These are phyloP conservation scores for Leucocoprinus gongylophorus DNA, from an alignment of 1,284 basidiomycete genomes.

Conservation along the genomic window DNA sequence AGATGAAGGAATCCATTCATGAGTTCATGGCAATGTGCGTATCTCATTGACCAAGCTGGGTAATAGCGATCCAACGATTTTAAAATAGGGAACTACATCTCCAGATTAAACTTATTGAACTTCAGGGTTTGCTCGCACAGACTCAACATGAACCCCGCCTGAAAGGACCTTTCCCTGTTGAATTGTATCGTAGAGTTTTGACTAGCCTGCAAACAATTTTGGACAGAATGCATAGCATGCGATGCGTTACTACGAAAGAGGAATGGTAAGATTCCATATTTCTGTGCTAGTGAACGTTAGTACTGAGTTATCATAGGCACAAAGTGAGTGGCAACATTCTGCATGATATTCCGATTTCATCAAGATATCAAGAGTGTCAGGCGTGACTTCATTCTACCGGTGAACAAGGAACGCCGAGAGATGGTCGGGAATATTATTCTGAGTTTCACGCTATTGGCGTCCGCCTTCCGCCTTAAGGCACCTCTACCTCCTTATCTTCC, in stretches of 20 bases:
- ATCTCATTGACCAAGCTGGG: constrained; percentile 3
- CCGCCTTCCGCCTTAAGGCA: constrained; percentile 82
- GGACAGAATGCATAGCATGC: constrained; percentile 89
- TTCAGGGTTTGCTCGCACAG: constrained; percentile 78
- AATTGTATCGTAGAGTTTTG: constrained; percentile 79
- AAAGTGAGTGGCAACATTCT: constrained; percentile 40
- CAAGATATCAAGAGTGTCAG: constrained; percentile 56
- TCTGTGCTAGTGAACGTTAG: not conserved
- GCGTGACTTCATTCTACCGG: constrained; percentile 82
- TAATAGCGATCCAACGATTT: not conserved
- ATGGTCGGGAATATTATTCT: constrained; percentile 94
- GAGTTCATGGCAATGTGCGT: constrained; percentile 88
- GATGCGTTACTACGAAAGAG: constrained; percentile 88
- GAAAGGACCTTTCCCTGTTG: constrained; percentile 86
- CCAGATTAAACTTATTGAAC: constrained; percentile 81
- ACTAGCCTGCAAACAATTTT: constrained; percentile 84
- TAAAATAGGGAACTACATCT: constrained; percentile 82
- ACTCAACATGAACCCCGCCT: constrained; percentile 90
- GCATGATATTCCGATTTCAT: constrained; percentile 1
- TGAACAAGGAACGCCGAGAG: constrained; percentile 80
- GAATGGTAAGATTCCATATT: constrained; percentile 63
- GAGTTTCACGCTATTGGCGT: constrained; percentile 83
- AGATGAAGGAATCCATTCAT: constrained; percentile 53
- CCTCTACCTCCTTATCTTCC: constrained; percentile 94
- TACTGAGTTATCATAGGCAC: constrained; percentile 40